Conservation (phyloP, 495 filamentous ascomycete species). For the Lasiosphaeriaceae sp. region DNA sequence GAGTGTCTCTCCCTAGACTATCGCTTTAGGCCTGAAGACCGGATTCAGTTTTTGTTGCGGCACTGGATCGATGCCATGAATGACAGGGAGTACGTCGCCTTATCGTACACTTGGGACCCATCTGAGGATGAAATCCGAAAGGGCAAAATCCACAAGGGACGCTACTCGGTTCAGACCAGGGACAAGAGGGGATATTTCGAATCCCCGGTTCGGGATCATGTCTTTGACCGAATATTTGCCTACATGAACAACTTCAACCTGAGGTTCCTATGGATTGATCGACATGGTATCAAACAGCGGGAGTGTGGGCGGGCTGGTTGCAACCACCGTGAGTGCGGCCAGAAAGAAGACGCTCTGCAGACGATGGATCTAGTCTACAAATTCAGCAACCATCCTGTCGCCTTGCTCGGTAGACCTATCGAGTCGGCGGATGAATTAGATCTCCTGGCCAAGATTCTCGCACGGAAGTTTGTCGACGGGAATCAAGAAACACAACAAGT, state of each 20-base stretch:
- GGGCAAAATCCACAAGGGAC: neutral
- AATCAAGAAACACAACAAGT: neutral
- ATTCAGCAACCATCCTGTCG: slow-evolving; percentile 16
- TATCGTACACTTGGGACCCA: neutral
- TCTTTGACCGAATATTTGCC: neutral
- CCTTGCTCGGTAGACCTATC: slow-evolving; percentile 14
- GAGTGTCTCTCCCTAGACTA: neutral
- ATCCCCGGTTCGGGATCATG: neutral
- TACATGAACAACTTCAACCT: neutral
- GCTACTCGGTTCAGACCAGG: neutral
- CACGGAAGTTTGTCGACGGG: neutral
- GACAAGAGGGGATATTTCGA: neutral
- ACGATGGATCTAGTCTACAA: slow-evolving; percentile 22
- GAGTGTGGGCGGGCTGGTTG: neutral
- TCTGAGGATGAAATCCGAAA: neutral
- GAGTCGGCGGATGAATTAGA: slow-evolving; percentile 3
- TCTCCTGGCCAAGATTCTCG: neutral
- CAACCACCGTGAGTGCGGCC: neutral
- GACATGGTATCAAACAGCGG: neutral
- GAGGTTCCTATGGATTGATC: neutral
- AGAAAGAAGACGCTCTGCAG: slow-evolving; percentile 5
- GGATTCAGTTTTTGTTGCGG: neutral
- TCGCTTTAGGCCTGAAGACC: neutral
- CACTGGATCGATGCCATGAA: neutral
- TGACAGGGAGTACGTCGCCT: neutral